These are phyloP conservation scores for Rutstroemia sp. DNA, from an alignment of 2,329 filamentous ascomycete species.

Conservation along the genomic window DNA sequence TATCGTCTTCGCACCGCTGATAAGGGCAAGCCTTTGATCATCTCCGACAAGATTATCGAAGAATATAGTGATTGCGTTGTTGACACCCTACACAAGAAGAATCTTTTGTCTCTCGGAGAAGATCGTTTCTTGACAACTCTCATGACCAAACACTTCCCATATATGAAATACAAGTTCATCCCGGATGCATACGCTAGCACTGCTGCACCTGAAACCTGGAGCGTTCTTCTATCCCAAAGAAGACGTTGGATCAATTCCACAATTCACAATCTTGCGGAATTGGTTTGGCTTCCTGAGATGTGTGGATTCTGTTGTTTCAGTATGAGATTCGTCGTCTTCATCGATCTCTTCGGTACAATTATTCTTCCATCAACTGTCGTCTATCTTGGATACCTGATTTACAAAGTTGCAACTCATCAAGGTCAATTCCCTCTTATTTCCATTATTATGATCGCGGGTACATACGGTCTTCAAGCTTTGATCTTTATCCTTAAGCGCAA, in stretches of 20 bases:
- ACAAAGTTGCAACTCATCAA: constrained; percentile 58
- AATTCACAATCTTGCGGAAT: constrained; percentile 88
- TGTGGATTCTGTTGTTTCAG: constrained; percentile 99
- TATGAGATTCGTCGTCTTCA: constrained; percentile 93
- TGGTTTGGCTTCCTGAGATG: constrained; percentile 85
- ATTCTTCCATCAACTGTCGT: constrained; percentile 83
- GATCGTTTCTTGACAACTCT: constrained; percentile 95
- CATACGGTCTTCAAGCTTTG: constrained; percentile 91
- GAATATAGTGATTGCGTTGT: constrained; percentile 87
- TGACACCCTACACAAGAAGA: constrained; percentile 93
- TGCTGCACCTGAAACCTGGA: constrained; percentile 89
- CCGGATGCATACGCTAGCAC: constrained; percentile 90
- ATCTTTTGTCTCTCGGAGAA: constrained; percentile 85
- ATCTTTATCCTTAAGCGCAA: constrained; percentile 96
- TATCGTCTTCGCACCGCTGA: constrained; percentile 92
- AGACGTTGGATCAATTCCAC: constrained; percentile 99
- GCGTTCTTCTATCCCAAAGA: constrained; percentile 90
- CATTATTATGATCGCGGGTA: constrained; percentile 78
- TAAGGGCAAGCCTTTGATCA: constrained; percentile 89
- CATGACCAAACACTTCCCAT: constrained; percentile 96
- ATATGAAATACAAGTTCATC: constrained; percentile 94
- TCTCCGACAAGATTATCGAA: constrained; percentile 76
- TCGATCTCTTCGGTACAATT: constrained; percentile 88
- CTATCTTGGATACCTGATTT: constrained; percentile 85
- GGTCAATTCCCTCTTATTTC: constrained; percentile 83